Base-by-base conservation (phyloP, 441 rosid genomes). In the Hura crepitans region DNA sequence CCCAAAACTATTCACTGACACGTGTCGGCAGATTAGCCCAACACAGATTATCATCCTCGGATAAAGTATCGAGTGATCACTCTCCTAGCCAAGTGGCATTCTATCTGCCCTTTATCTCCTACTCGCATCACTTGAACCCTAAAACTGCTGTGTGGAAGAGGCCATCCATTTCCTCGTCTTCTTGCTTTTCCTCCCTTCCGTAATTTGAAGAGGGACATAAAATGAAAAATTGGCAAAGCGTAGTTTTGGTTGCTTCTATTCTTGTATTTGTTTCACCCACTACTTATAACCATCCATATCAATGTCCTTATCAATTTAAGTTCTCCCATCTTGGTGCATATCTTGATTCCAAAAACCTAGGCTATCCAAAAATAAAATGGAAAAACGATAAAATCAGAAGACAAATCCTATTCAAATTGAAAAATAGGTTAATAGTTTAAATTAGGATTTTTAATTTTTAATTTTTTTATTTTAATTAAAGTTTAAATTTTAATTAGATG, bases 1-100 rank as follows among this genome's bases (percentile, higher is more conserved):
- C 43, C 62, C 47, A 30, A 61, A 61, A 33, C 68, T 51, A 20
- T 20, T 55, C 18, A 66, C 2, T 5, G 6, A 66, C 81, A 83
- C 89, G 92, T 87, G 96, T 87, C 84, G n/a, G 37, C 56, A 77
- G 71, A 72, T 59, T 73, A 82, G 76, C 97, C 89, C 63, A 42
- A 62, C 69, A 76, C 73, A 79, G 77, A 80, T 83, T 83, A 93
- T 88, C 89, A 65, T 72, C 77, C 83, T 78, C 6, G 81, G 96
- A 89, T 89, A 86, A 76, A 86, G 81, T 66, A 82, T 76, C 46
- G 89, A 60, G 90, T 85, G 97, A 84, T 81, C 62, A 45, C 73
- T 75, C 75, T 66, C 66, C 47, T 56, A 22, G 69, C 91, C 85
- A 81, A 72, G 82, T 85, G 80, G 85, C 78, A 75, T 45, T 69